A percentile compares a stretch with the other conserved stretches of the same genome.
Evolutionary conservation across 2,329 filamentous ascomycete genomes (phyloP).

Genomic region (Verticillium klebahnii): DNA sequence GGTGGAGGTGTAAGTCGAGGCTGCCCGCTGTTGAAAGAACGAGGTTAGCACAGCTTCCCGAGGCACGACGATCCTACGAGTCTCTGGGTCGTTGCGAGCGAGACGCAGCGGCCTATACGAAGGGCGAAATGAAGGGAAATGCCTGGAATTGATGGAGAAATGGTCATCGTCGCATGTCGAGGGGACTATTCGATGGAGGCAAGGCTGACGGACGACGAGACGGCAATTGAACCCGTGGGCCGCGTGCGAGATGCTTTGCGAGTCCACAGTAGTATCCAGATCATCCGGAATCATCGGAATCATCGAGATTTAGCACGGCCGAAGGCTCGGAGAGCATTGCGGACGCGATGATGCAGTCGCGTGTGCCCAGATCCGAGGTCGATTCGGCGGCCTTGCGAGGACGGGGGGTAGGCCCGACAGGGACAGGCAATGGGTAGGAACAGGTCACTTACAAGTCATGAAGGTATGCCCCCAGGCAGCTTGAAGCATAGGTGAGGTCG

Average conservation of each 20-base stretch:
- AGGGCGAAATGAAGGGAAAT: constrained; percentile 14
- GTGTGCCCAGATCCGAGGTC: constrained; percentile 21
- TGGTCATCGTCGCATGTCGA: constrained; percentile 38
- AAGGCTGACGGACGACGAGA: constrained; percentile 40
- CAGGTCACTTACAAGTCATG: constrained; percentile 46
- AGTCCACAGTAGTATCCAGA: constrained; percentile 21
- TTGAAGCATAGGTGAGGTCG: constrained; percentile 10
- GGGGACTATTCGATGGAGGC: constrained; percentile 38
- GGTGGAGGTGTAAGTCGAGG: constrained; percentile 42
- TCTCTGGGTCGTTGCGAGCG: not conserved
- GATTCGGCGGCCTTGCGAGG: constrained; percentile 32
- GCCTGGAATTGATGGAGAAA: constrained; percentile 22
- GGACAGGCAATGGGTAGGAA: constrained; percentile 20
- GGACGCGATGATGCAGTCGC: constrained; percentile 29
- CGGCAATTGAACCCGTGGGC: constrained; percentile 37
- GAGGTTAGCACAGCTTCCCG: constrained; percentile 29
- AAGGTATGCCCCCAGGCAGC: constrained; percentile 36
- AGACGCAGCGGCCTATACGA: constrained; percentile 22
- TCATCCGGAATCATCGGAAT: constrained; percentile 27
- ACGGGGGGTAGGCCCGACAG: constrained; percentile 27
- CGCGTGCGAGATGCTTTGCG: constrained; percentile 14
- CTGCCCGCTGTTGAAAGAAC: constrained; percentile 39
- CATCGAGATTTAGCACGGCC: constrained; percentile 26
- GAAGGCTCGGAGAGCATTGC: constrained; percentile 17
- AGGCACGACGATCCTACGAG: not conserved